Base-by-base conservation (phyloP, 805 yeast species). In the Cyberlindnera misumaiensis region DNA sequence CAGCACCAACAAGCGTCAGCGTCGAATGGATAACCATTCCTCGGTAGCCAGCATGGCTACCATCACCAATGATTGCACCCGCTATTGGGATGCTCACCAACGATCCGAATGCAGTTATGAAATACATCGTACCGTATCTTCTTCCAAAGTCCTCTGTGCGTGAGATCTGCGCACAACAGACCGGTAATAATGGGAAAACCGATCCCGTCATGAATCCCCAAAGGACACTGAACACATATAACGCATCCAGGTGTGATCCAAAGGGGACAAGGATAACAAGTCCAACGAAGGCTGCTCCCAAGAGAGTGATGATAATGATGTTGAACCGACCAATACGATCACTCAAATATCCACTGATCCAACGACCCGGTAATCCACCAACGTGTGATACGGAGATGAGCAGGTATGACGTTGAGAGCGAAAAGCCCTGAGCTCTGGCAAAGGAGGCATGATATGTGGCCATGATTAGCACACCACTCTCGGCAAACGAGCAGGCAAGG, bases 131-230 rank as follows among this genome's bases (percentile, higher is more conserved):
- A 3, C 77, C 70, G 46, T 71, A 73, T 18, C 74, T 64, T 47
- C 63, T 65, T 16, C 80, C 80, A 53, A 71, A 73, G 38, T 62
- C 66, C 32, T 70, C 70, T 7, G 70, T 67, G 33, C 68, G 68
- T 18, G 77, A 71, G 27, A 77, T 73, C 42, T 75, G 76, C 1
- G 77, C 77, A 29, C 74, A 60, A 44, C 79, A 72, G 4, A 74
- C 77, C 4, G 55, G 52, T 10, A 45, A 40, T 28, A 50, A 29
- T 11, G 55, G 47, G 10, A 43, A 64, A 2, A 73, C 68, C 4
- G 79, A 68, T 13, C 78, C 72, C 11, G 77, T 65, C 43, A 65
- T 63, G 37, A 75, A 65, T 3, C 82, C 81, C 53, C 65, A 74
- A 11, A 68, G 41, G 6, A 61, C 65, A 5, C 75, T 59, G 44